Percentiles rank a stretch among this genome's conserved stretches.
Evolutionary conservation across 306 rosid genomes (phyloP).

Genomic region (Acacia crassicarpa): DNA sequence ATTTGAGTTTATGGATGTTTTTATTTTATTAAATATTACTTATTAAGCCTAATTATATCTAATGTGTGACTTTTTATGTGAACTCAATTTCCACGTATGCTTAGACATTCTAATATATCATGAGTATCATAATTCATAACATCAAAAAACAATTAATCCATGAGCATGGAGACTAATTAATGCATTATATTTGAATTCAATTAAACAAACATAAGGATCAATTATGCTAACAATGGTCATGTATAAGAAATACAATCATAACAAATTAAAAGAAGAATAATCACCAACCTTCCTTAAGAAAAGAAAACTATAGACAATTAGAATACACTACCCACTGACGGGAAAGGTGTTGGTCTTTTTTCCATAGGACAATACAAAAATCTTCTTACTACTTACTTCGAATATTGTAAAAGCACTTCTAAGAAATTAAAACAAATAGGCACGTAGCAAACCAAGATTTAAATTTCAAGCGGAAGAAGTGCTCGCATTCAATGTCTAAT

Average conservation of each 20-base stretch:
- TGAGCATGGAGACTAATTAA: constrained; percentile 19
- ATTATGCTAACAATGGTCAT: background rate
- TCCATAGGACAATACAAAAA: rapidly evolving
- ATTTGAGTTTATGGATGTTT: background rate
- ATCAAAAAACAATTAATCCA: background rate
- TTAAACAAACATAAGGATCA: background rate
- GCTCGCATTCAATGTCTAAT: too few relatives aligned
- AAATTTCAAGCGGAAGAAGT: too few relatives aligned
- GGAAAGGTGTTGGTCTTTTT: too few relatives aligned
- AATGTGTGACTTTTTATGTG: background rate
- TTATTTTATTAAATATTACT: too few relatives aligned
- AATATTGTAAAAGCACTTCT: too few relatives aligned
- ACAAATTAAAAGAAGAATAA: background rate
- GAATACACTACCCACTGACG: background rate
- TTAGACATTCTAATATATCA: background rate
- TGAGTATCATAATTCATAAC: background rate
- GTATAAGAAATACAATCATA: background rate
- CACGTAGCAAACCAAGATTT: too few relatives aligned
- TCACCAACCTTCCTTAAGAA: constrained; percentile 12
- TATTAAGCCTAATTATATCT: too few relatives aligned
- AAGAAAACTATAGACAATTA: background rate
- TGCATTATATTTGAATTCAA: background rate
- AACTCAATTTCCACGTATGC: background rate
- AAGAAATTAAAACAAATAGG: too few relatives aligned
- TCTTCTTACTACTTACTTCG: too few relatives aligned